These are phyloP conservation scores for Flaveria robusta DNA, from an alignment of 129 eudicot species.

Conservation along the genomic window DNA sequence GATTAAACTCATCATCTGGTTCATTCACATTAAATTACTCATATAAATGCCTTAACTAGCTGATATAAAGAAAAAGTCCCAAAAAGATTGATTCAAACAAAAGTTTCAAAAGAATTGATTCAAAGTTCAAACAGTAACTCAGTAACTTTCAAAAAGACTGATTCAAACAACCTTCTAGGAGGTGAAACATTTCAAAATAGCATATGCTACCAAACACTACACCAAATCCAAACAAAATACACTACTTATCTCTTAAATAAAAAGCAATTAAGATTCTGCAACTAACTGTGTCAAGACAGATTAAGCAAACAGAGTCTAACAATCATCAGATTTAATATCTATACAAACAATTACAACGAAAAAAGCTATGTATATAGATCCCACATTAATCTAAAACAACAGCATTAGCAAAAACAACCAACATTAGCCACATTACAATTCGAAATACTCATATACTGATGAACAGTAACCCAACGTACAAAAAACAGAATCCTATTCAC, in stretches of 20 bases:
- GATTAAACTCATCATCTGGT: not conserved
- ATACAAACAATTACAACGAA: not conserved
- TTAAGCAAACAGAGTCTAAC: not conserved
- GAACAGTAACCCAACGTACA: not conserved
- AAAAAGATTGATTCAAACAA: conserved; percentile 17
- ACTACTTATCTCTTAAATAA: not conserved
- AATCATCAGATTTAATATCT: not conserved
- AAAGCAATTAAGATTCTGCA: not conserved
- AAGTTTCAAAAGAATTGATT: not conserved
- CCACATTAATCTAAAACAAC: not conserved
- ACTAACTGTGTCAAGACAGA: not conserved
- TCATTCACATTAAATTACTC: conserved; percentile 2
- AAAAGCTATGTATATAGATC: not conserved
- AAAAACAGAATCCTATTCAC: not conserved
- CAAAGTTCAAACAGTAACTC: not conserved
- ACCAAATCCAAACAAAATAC: not conserved
- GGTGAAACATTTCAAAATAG: not conserved
- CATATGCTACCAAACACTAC: not conserved
- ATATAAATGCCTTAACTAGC: not conserved
- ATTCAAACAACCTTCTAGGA: conserved; percentile 7
- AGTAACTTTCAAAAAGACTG: conserved; percentile 13
- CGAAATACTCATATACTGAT: not conserved
- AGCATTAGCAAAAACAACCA: not conserved
- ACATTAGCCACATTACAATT: not conserved
- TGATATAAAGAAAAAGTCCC: not conserved